A percentile compares a stretch with the other conserved stretches of the same genome.
These are phyloP conservation scores for Rhynchosporium graminicola DNA, from an alignment of 2,329 filamentous ascomycete genomes.

Conservation along the genomic window DNA sequence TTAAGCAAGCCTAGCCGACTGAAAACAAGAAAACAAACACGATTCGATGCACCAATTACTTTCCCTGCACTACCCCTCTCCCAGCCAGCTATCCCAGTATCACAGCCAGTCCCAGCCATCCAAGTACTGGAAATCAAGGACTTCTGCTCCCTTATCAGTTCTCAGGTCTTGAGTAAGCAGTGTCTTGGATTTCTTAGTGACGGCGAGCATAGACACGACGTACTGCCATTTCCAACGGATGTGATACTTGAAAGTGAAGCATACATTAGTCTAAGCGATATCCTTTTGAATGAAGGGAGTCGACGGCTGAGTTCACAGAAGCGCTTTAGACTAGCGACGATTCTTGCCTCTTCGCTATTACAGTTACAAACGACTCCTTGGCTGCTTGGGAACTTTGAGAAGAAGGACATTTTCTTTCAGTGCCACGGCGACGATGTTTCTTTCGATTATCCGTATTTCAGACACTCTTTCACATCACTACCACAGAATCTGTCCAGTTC, in stretches of 20 bases:
- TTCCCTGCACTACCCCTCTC: neutral
- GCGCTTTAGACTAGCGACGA: conserved; percentile 31
- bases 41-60: neutral
- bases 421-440: conserved; percentile 19
- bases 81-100: neutral
- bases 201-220: conserved; percentile 18
- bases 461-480: conserved; percentile 20
- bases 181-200: conserved; percentile 29
- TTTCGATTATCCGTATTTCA: conserved; percentile 30
- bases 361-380: conserved; percentile 35
- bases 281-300: conserved; percentile 18
- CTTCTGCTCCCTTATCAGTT: neutral
- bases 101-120: neutral
- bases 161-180: neutral
- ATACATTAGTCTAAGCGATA: conserved; percentile 26
- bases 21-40: neutral
- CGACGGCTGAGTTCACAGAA: conserved; percentile 26
- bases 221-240: conserved; percentile 16
- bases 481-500: neutral
- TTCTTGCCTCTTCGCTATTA: conserved; percentile 32
- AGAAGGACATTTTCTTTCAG: conserved; percentile 34
- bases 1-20: neutral
- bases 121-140: conserved; percentile 3
- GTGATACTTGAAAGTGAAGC: conserved; percentile 11
- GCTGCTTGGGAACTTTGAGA: conserved; percentile 29